A percentile compares a stretch with the other conserved stretches of the same genome.
Conservation (phyloP, 768 basidiomycete species). For the Naganishia kalamii region DNA sequence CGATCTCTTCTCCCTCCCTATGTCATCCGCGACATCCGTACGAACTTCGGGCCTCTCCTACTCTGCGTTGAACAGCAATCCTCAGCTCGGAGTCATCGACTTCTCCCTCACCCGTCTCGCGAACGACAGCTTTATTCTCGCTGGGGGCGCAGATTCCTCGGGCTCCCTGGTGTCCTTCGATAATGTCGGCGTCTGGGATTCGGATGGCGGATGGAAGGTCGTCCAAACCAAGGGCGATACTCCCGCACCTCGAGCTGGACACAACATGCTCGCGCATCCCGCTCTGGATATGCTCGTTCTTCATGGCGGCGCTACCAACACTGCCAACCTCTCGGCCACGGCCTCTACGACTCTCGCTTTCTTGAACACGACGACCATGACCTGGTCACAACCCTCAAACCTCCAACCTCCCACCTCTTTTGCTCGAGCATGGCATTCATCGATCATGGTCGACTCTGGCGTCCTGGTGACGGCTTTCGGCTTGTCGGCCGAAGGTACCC, state of each 20-base stretch:
- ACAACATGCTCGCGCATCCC: constrained; percentile 41
- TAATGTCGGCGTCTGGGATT: constrained; percentile 36
- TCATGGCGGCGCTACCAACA: constrained; percentile 36
- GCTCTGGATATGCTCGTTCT: constrained; percentile 35
- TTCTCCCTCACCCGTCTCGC: constrained; percentile 35
- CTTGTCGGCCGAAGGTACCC: constrained; percentile 25
- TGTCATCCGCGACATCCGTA: constrained; percentile 28
- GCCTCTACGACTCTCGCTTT: constrained; percentile 34
- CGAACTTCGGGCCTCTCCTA: constrained; percentile 29
- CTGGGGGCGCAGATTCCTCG: constrained; percentile 35
- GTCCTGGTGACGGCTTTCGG: constrained; percentile 47
- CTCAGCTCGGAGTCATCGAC: constrained; percentile 35
- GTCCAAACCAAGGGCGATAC: constrained; percentile 36
- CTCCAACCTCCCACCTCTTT: constrained; percentile 41
- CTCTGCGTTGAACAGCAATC: constrained; percentile 28
- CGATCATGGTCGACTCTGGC: constrained; percentile 41
- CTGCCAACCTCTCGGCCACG: constrained; percentile 22
- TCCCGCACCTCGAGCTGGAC: constrained; percentile 38
- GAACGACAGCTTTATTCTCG: constrained; percentile 31
- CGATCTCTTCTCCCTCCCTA: constrained; percentile 37
- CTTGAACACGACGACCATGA: constrained; percentile 41
- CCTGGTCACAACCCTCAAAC: constrained; percentile 41
- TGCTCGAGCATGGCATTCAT: constrained; percentile 39
- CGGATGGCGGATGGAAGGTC: constrained; percentile 33
- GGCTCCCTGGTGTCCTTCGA: constrained; percentile 36